A percentile compares a stretch with the other conserved stretches of the same genome.
Evolutionary conservation across 2,329 filamentous ascomycete genomes (phyloP).

Genomic region (Colletotrichum navitas): DNA sequence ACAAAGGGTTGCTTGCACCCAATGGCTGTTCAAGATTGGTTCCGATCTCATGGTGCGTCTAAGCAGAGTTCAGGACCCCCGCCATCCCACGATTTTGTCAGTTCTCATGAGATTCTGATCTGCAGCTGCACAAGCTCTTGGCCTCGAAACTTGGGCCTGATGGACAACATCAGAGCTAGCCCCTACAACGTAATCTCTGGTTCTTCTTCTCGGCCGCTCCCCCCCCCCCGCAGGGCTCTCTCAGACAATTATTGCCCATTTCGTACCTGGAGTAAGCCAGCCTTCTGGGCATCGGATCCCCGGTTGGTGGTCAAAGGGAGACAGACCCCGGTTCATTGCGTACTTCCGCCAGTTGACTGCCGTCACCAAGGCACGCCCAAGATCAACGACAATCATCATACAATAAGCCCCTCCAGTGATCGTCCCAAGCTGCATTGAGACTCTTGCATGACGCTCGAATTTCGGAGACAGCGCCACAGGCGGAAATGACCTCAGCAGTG

Average conservation of each 20-base stretch:
- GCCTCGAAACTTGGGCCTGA: conserved; percentile 13
- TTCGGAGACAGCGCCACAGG: conserved; percentile 19
- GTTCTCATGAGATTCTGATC: conserved; percentile 30
- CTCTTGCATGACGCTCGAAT: conserved; percentile 16
- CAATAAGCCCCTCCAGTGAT: conserved; percentile 15
- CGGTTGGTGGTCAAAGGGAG: conserved; percentile 23
- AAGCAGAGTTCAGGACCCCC: conserved; percentile 15
- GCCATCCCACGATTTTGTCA: conserved; percentile 25
- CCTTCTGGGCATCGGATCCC: background rate
- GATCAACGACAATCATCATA: background rate
- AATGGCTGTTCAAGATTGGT: conserved; percentile 11
- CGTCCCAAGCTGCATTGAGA: conserved; percentile 24
- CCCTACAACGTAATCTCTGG: conserved; percentile 6
- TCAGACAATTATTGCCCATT: background rate
- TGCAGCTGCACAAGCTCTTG: conserved; percentile 8
- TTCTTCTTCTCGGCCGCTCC: background rate
- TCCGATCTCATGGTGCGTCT: conserved; percentile 24
- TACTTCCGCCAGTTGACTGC: conserved; percentile 22
- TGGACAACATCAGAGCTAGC: background rate
- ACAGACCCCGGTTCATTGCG: conserved; percentile 6
- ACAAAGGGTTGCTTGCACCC: background rate
- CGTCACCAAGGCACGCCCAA: conserved; percentile 15
- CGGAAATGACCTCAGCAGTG: conserved; percentile 2
- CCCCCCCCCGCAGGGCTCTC: conserved; percentile 2
- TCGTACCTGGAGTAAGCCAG: background rate